These are phyloP conservation scores for Hypoxylon cercidicola DNA, from an alignment of 495 filamentous ascomycete species.

Conservation along the genomic window DNA sequence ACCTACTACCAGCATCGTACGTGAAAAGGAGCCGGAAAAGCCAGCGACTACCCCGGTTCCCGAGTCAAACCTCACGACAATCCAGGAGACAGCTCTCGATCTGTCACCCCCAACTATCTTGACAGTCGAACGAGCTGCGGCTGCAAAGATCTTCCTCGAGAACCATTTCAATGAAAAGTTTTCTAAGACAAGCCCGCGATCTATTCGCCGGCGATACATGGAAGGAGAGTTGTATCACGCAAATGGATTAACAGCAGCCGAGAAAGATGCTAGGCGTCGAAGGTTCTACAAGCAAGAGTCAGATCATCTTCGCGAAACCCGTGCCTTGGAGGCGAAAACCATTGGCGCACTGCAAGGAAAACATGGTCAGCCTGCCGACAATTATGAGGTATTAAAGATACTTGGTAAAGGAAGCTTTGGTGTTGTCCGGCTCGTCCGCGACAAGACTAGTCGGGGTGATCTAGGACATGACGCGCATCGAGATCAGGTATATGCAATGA, in stretches of 20 bases:
- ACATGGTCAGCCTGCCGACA: conserved; percentile 50
- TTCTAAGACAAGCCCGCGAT: conserved; percentile 65
- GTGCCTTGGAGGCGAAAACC: conserved; percentile 72
- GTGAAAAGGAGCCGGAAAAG: conserved; percentile 38
- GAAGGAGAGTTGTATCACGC: conserved; percentile 69
- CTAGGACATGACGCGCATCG: conserved; percentile 11
- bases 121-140: conserved; percentile 80
- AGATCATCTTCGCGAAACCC: conserved; percentile 77
- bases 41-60: conserved; percentile 35
- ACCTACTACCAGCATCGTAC: conserved; percentile 28
- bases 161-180: conserved; percentile 79
- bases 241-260: conserved; percentile 62
- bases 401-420: conserved; percentile 97
- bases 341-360: conserved; percentile 45
- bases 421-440: conserved; percentile 83
- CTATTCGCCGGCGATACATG: conserved; percentile 72
- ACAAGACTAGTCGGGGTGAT: conserved; percentile 55
- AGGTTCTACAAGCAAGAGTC: conserved; percentile 74
- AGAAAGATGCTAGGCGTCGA: conserved; percentile 63
- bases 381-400: conserved; percentile 84
- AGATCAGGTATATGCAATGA: conserved; percentile 86
- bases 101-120: conserved; percentile 67
- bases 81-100: conserved; percentile 53
- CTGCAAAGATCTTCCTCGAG: conserved; percentile 88
- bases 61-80: conserved; percentile 52